A percentile compares a stretch with the other conserved stretches of the same genome.
Evolutionary conservation across 805 yeast genomes (phyloP).

Genomic region (Candida methanosorbosa): DNA sequence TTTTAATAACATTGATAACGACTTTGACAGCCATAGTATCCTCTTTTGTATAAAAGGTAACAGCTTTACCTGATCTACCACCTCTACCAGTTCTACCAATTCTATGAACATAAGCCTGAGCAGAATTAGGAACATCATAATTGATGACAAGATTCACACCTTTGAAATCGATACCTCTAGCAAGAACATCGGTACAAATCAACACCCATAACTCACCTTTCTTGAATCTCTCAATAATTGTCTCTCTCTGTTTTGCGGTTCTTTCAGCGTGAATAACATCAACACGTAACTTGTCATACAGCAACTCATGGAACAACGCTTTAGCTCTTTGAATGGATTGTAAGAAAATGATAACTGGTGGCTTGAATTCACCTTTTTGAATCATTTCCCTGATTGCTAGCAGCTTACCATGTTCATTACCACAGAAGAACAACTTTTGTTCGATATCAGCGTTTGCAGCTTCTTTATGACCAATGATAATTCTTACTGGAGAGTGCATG

Average conservation of each 20-base stretch:
- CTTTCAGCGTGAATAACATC: constrained; percentile 96
- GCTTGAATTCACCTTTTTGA: constrained; percentile 75
- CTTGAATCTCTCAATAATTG: constrained; percentile 74
- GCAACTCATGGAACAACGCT: constrained; percentile 85
- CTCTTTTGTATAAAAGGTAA: constrained; percentile 89
- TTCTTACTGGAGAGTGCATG: constrained; percentile 78
- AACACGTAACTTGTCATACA: constrained; percentile 86
- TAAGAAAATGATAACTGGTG: constrained; percentile 87
- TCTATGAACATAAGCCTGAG: constrained; percentile 94
- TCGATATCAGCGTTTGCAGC: constrained; percentile 82
- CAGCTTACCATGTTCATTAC: constrained; percentile 92
- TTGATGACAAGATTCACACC: constrained; percentile 92
- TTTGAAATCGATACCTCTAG: constrained; percentile 96
- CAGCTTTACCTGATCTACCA: constrained; percentile 77
- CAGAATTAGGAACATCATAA: constrained; percentile 90
- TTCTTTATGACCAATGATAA: constrained; percentile 88
- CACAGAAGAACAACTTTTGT: constrained; percentile 78
- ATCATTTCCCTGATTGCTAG: constrained; percentile 86
- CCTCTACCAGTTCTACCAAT: constrained; percentile 99
- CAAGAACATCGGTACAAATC: constrained; percentile 91
- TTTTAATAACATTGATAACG: constrained; percentile 90
- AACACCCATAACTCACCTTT: constrained; percentile 93
- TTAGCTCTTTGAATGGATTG: constrained; percentile 92
- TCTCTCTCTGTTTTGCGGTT: constrained; percentile 80
- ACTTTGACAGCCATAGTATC: constrained; percentile 71